These are phyloP conservation scores for Orbilia ellipsospora DNA, from an alignment of 2,329 filamentous ascomycete genomes.

Conservation along the genomic window DNA sequence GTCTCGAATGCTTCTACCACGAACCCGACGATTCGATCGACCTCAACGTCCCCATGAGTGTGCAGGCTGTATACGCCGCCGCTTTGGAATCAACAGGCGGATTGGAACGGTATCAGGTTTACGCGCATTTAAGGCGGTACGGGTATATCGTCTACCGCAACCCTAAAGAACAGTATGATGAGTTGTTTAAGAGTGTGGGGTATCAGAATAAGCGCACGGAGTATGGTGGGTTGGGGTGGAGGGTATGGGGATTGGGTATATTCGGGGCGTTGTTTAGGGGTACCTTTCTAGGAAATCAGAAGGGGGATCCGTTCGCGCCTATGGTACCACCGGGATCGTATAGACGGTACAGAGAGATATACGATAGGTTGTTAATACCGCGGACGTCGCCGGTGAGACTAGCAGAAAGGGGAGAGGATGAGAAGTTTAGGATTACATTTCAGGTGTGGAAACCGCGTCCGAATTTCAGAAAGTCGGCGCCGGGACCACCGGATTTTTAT, in stretches of 20 bases:
- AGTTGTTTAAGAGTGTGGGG: conserved; percentile 57
- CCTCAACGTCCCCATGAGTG: conserved; percentile 76
- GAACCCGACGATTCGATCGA: conserved; percentile 60
- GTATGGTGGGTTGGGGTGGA: conserved; percentile 17
- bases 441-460: conserved; percentile 81
- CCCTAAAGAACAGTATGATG: conserved; percentile 36
- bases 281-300: conserved; percentile 33
- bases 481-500: conserved; percentile 82
- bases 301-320: conserved; percentile 33
- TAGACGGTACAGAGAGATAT: conserved; percentile 39
- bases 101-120: conserved; percentile 88
- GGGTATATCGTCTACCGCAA: conserved; percentile 76
- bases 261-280: conserved; percentile 32
- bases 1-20: conserved; percentile 79
- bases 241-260: conserved; percentile 36
- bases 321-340: conserved; percentile 37
- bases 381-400: conserved; percentile 57
- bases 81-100: conserved; percentile 61
- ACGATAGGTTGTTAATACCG: conserved; percentile 36
- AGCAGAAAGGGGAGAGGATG: conserved; percentile 34
- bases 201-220: conserved; percentile 45
- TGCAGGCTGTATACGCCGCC: conserved; percentile 85
- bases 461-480: conserved; percentile 81
- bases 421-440: conserved; percentile 76
- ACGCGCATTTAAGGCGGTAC: conserved; percentile 80